Evolutionary conservation across 139 green algal genomes (phyloP), one percentile per base, ranked within the genome.

Genomic region (Tetraselmis striata): DNA sequence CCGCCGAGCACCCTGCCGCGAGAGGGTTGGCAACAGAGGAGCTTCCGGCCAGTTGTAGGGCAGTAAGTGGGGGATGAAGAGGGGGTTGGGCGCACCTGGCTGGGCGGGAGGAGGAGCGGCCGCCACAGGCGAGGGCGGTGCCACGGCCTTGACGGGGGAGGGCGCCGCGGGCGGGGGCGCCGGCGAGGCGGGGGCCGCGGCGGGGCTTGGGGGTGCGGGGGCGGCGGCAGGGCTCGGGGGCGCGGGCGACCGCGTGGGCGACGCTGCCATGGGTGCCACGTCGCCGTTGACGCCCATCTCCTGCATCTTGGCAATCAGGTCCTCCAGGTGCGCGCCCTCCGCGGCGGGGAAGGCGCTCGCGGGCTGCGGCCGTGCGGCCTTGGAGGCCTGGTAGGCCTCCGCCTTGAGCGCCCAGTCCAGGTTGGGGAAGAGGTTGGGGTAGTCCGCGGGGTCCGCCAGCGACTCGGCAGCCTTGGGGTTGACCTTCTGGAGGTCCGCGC

Each of bases 401-500:
- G 90, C 92, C 82, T 93, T 76, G 25, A 97, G 59, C 1, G 94
- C 94, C 11, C 89, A 78, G n/a, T 97, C 85, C 31, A 97, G 88
- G 81, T 96, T 90, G 24, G 95, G 95, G 89, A 99, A 99, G 23
- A 99, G 90, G 88, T 99, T 98, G 80, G 92, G 85, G 89, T 98
- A 98, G 87, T 97, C 94, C 0, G 86, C 89, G 2, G 97, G 97
- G 89, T 99, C 96, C 0, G 96, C 97, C 29, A 99, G 89, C 1
- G 94, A 91, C 83, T 99, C 97, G 0, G 97, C 96, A 2, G 97
- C 96, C 86, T 97, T 98, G 67, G 92, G 88, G 87, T 99, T 99
- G 79, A 98, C 92, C 80, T 91, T 93, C 11, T 88, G 88, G 2
- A 99, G 91, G 89, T 99, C 97, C 22, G 87, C 83, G 77, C 95